Conservation (phyloP, 305 asterid species). For the Solanum chacoense region DNA sequence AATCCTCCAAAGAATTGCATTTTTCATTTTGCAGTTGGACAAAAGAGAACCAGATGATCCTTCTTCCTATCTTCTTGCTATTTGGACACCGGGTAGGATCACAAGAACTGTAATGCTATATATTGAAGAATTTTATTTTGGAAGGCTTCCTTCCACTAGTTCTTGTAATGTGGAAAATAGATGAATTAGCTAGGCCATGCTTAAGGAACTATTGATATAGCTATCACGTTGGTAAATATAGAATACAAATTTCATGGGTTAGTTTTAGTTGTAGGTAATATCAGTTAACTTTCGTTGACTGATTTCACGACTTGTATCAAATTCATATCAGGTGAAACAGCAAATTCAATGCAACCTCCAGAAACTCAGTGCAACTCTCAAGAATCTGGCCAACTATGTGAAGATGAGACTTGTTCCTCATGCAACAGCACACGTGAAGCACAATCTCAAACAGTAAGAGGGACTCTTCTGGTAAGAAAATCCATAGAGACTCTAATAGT, state of each 20-base stretch:
- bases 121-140: neutral
- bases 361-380: constrained; percentile 60
- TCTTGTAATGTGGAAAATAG: neutral
- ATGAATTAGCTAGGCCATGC: neutral
- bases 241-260: neutral
- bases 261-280: neutral
- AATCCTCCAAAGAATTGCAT: constrained; percentile 11
- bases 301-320: neutral
- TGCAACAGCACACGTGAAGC: constrained; percentile 94
- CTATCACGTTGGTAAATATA: neutral
- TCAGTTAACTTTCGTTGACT: neutral
- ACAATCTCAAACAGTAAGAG: constrained; percentile 77
- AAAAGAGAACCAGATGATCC: constrained; percentile 97
- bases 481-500: neutral
- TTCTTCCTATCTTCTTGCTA: constrained; percentile 76
- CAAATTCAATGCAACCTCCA: constrained; percentile 76
- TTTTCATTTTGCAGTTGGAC: constrained; percentile 55
- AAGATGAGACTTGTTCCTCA: constrained; percentile 63
- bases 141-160: neutral
- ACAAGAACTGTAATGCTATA: neutral
- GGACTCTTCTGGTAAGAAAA: constrained; percentile 80
- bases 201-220: neutral
- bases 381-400: constrained; percentile 57
- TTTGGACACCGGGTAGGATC: constrained; percentile 37
- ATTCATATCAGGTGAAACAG: constrained; percentile 73